Conservation (phyloP, 768 basidiomycete genomes). For the Cystofilobasidium macerans region DNA sequence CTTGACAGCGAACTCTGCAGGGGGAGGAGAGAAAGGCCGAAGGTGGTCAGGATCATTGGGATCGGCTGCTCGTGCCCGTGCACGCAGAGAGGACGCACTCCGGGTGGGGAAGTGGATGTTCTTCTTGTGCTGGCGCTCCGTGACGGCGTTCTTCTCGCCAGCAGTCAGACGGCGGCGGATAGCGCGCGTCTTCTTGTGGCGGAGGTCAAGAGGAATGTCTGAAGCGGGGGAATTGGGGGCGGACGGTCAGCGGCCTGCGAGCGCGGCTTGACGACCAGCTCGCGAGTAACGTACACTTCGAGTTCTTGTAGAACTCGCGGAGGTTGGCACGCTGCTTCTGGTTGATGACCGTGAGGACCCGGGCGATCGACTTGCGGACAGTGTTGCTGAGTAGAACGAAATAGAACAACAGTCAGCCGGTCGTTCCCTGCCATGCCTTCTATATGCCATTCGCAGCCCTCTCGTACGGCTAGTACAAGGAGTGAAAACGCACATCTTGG, state of each 20-base stretch:
- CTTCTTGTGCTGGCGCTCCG: conserved; percentile 88
- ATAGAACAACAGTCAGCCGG: conserved; percentile 22
- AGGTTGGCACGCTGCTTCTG: conserved; percentile 94
- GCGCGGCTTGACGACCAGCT: conserved; percentile 23
- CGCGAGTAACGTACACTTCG: conserved; percentile 56
- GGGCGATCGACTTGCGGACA: conserved; percentile 97
- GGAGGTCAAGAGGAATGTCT: conserved; percentile 88
- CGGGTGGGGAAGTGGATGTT: conserved; percentile 82
- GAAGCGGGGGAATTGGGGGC: background rate
- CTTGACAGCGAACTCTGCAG: conserved; percentile 74
- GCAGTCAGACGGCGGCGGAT: conserved; percentile 90
- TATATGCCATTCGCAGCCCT: background rate
- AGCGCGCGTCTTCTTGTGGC: conserved; percentile 94
- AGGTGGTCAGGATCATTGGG: too few species aligned
- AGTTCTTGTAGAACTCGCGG: conserved; percentile 92
- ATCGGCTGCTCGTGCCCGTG: too few species aligned
- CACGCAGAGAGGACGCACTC: conserved; percentile 40
- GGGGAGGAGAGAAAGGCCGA: background rate
- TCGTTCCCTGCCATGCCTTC: too few species aligned
- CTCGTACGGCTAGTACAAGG: background rate
- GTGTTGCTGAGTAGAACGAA: conserved; percentile 51
- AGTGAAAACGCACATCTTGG: conserved; percentile 69
- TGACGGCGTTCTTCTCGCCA: conserved; percentile 77
- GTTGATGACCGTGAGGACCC: conserved; percentile 97
- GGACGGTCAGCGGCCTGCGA: background rate